phyloP scores from a whole-genome alignment of 2,329 filamentous ascomycete genomes.

The Apiospora malaysiana region DNA sequence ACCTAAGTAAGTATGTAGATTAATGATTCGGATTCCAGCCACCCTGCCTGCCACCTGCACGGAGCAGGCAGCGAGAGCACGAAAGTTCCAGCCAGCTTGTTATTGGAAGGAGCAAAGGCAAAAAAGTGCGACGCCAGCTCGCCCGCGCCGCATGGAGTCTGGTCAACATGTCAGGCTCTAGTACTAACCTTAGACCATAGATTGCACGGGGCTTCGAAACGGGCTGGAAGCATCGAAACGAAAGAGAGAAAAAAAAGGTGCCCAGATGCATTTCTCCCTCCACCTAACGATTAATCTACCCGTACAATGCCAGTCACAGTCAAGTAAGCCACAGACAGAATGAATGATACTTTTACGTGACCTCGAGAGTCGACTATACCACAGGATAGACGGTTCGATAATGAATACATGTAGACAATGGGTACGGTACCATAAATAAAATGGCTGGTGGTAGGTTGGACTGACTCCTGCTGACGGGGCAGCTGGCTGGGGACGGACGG shows the following conservation, averaged over 20 bases:
- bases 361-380: background rate
- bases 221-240: constrained; percentile 19
- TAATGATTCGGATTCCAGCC: background rate
- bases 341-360: background rate
- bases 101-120: background rate
- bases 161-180: background rate
- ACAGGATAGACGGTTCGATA: background rate
- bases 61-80: background rate
- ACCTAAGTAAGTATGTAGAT: no score
- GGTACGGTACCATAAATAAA: no score
- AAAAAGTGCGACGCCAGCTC: constrained; percentile 1
- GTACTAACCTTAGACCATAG: background rate
- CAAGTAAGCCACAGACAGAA: background rate
- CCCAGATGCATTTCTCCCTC: constrained; percentile 10
- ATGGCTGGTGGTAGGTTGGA: background rate
- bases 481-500: background rate
- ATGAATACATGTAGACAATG: background rate
- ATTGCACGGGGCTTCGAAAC: constrained; percentile 9
- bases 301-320: background rate
- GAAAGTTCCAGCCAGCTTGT: constrained; percentile 13
- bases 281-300: constrained; percentile 6
- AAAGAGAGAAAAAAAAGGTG: constrained; percentile 18
- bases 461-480: background rate
- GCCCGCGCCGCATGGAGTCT: constrained; percentile 2
- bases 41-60: background rate